Percentiles rank a stretch among this genome's conserved stretches.
phyloP scores from a whole-genome alignment of 2,329 filamentous ascomycete genomes.

The Daldinia eschscholtzii region DNA sequence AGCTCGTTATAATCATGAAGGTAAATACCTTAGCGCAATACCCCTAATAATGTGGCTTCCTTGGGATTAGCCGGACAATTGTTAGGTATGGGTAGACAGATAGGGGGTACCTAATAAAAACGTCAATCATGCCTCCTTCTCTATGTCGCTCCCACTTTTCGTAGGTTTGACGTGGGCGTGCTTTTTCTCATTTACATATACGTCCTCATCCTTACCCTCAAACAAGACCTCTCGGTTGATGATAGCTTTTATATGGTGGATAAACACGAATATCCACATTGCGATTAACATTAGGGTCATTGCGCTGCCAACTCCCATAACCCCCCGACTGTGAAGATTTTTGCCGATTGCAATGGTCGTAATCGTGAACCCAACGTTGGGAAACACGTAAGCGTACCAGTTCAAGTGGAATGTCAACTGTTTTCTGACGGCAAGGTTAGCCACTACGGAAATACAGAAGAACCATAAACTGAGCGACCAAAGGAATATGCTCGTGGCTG shows the following conservation, averaged over 20 bases:
- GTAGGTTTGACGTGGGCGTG: slow-evolving; percentile 45
- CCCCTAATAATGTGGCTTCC: slow-evolving; percentile 2
- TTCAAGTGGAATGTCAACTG: slow-evolving; percentile 57
- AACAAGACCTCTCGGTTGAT: slow-evolving; percentile 66
- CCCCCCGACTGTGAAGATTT: slow-evolving; percentile 63
- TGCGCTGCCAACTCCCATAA: slow-evolving; percentile 67
- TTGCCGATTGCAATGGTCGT: slow-evolving; percentile 69
- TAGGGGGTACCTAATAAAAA: background rate
- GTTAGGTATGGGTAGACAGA: background rate
- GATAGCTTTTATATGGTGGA: slow-evolving; percentile 64
- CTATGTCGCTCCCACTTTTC: slow-evolving; percentile 34
- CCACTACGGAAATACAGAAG: slow-evolving; percentile 56
- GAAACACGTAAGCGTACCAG: slow-evolving; percentile 77
- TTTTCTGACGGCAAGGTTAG: slow-evolving; percentile 48
- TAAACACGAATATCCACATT: slow-evolving; percentile 67
- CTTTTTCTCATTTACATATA: slow-evolving; percentile 43
- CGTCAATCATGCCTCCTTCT: slow-evolving; percentile 41
- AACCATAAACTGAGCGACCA: slow-evolving; percentile 65
- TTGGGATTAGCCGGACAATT: background rate
- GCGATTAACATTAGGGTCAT: slow-evolving; percentile 67
- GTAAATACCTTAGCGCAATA: slow-evolving; percentile 17
- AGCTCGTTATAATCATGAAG: slow-evolving; percentile 27
- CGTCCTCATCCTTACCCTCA: slow-evolving; percentile 71
- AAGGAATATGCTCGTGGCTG: slow-evolving; percentile 59
- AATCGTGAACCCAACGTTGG: slow-evolving; percentile 73